Percentiles rank a stretch among this genome's conserved stretches.
These are phyloP conservation scores for Phaeosphaeria sp. DNA, from an alignment of 2,329 filamentous ascomycete species.

Conservation along the genomic window DNA sequence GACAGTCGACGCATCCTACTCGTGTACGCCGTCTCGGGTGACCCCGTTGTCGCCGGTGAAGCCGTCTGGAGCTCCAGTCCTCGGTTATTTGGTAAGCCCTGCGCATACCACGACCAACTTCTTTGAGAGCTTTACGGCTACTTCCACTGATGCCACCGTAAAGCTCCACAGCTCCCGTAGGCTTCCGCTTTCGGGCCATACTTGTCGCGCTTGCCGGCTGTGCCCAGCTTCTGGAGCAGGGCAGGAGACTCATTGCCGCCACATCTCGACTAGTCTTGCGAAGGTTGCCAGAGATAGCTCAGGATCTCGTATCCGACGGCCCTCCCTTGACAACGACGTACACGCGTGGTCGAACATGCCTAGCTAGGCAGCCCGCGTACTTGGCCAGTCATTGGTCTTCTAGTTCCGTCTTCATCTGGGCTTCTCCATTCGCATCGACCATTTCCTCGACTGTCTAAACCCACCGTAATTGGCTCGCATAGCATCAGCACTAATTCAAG, in stretches of 20 bases:
- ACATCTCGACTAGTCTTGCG: conserved; percentile 4
- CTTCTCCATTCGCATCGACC: neutral
- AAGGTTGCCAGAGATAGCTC: conserved; percentile 2
- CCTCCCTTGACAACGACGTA: neutral
- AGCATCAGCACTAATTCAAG: neutral
- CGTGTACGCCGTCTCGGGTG: conserved; percentile 11
- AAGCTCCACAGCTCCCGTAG: conserved; percentile 7
- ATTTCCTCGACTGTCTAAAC: neutral
- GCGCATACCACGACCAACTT: conserved; percentile 2
- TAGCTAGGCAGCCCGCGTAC: conserved; percentile 13
- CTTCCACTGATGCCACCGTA: conserved; percentile 2
- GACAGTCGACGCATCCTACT: conserved; percentile 9
- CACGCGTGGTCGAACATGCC: conserved; percentile 1
- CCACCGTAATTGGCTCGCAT: neutral
- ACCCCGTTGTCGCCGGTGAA: conserved; percentile 19
- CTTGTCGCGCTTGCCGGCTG: conserved; percentile 3
- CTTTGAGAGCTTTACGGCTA: neutral
- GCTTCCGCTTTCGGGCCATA: conserved; percentile 11
- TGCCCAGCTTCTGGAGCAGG: conserved; percentile 8
- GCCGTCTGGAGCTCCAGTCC: conserved; percentile 13
- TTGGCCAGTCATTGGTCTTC: conserved; percentile 10
- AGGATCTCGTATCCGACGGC: conserved; percentile 4
- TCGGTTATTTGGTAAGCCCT: conserved; percentile 14
- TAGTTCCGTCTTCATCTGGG: neutral
- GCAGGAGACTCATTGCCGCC: conserved; percentile 6